phyloP scores from a whole-genome alignment of 257 asterid species.

The Gardenia jasminoides region DNA sequence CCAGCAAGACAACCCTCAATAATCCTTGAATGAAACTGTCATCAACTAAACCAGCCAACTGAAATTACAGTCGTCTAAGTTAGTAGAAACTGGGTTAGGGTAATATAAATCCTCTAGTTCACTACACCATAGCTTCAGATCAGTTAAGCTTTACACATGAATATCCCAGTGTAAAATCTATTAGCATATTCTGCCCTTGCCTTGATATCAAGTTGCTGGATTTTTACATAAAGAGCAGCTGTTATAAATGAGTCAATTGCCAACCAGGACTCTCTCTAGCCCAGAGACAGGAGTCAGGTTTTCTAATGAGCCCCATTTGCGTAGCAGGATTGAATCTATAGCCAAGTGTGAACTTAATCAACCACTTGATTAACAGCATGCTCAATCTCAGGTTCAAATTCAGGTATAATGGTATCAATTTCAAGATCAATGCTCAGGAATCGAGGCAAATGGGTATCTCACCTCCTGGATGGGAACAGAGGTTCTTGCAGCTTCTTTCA shows the following conservation, averaged over 20 bases:
- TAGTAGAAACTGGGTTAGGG: not conserved
- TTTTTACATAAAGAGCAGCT: not conserved
- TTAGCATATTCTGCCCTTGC: not conserved
- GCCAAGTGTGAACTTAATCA: not conserved
- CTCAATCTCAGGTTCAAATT: too few relatives aligned
- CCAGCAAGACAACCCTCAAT: constrained; percentile 8
- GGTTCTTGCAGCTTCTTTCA: constrained; percentile 3
- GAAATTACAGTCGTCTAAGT: too few relatives aligned
- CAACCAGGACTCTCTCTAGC: not conserved
- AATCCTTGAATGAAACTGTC: constrained; percentile 3
- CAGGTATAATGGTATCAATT: too few relatives aligned
- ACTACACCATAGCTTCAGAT: not conserved
- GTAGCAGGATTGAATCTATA: not conserved
- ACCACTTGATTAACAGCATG: too few relatives aligned
- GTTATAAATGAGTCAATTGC: not conserved
- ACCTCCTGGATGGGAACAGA: constrained; percentile 4
- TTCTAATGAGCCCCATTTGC: constrained; percentile 3
- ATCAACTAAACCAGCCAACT: too few relatives aligned
- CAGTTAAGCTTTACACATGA: not conserved
- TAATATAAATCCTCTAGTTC: too few relatives aligned
- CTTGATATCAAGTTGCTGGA: not conserved
- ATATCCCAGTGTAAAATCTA: not conserved
- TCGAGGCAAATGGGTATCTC: not conserved
- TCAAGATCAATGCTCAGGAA: not conserved
- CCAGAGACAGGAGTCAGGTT: not conserved